These are phyloP conservation scores for Zalerion maritima DNA, from an alignment of 495 filamentous ascomycete species.

Conservation along the genomic window DNA sequence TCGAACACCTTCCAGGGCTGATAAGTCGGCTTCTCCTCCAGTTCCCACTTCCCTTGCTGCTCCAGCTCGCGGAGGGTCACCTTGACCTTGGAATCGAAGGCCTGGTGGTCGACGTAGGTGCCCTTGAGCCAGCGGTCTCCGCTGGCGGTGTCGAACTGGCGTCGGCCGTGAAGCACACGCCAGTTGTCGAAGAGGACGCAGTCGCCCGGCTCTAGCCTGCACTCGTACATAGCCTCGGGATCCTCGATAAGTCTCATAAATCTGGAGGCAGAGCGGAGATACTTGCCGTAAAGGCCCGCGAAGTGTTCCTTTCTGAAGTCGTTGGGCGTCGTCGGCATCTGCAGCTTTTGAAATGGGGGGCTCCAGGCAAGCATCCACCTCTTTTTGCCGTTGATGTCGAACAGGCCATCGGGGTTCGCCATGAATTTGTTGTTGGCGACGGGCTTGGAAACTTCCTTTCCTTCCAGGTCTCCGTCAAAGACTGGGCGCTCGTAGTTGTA, in stretches of 20 bases:
- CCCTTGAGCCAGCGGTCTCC: constrained; percentile 72
- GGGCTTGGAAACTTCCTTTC: too few species aligned
- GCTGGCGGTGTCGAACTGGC: constrained; percentile 45
- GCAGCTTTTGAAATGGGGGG: constrained; percentile 1
- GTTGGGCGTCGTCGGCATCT: constrained; percentile 1
- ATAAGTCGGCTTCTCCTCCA: too few species aligned
- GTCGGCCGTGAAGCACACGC: constrained; percentile 62
- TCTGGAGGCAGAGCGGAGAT: too few species aligned
- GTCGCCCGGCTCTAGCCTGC: constrained; percentile 61
- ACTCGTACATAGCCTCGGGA: constrained; percentile 41
- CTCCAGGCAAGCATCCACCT: too few species aligned
- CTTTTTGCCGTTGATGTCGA: not conserved
- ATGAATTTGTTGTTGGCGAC: constrained; percentile 26
- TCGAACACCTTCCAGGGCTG: too few species aligned
- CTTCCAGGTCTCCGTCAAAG: constrained; percentile 21
- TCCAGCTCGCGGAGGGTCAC: constrained; percentile 17
- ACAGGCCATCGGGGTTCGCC: constrained; percentile 5
- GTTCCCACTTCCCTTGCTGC: too few species aligned
- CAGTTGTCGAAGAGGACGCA: constrained; percentile 81
- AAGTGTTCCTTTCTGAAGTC: constrained; percentile 9
- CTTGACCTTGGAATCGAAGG: constrained; percentile 37
- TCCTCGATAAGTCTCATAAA: constrained; percentile 35
- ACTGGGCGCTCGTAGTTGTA: constrained; percentile 42
- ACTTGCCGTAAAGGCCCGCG: too few species aligned
- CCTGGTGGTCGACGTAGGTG: constrained; percentile 64